Evolutionary conservation across 495 filamentous ascomycete genomes (phyloP).

Genomic region (Penicillium ochrochloron): DNA sequence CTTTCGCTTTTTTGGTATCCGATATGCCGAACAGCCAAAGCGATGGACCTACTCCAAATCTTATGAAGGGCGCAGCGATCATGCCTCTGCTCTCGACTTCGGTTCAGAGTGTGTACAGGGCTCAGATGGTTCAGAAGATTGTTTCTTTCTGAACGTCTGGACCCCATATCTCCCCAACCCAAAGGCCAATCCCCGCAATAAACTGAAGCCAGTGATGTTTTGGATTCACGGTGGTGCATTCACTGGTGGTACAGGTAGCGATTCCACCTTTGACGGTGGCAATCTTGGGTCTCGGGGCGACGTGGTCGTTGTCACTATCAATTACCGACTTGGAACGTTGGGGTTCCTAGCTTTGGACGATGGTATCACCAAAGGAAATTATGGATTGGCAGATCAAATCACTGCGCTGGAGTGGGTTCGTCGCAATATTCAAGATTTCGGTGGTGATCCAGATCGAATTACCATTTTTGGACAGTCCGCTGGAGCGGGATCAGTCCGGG

Average conservation of each 20-base stretch:
- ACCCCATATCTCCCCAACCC: conserved; percentile 50
- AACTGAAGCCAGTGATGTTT: conserved; percentile 49
- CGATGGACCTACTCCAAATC: conserved; percentile 30
- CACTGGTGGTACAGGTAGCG: conserved; percentile 42
- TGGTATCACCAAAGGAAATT: conserved; percentile 38
- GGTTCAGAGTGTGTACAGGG: conserved; percentile 26
- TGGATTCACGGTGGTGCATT: conserved; percentile 56
- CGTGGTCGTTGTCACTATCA: conserved; percentile 52
- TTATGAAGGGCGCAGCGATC: conserved; percentile 20
- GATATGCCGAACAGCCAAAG: conserved; percentile 27
- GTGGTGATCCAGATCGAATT: conserved; percentile 57
- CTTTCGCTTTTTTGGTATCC: conserved; percentile 32
- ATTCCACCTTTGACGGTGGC: conserved; percentile 46
- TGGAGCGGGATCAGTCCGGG: conserved; percentile 49
- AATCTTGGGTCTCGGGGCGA: conserved; percentile 49
- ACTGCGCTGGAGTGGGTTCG: conserved; percentile 43
- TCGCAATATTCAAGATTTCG: conserved; percentile 41
- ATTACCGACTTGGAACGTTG: conserved; percentile 46
- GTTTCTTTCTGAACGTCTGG: conserved; percentile 52
- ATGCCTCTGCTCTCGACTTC: conserved; percentile 28
- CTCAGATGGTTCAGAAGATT: conserved; percentile 33
- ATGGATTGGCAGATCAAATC: conserved; percentile 44
- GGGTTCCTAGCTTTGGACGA: conserved; percentile 39
- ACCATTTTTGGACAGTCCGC: conserved; percentile 61
- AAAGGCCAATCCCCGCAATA: conserved; percentile 16